Percentiles rank a stretch among this genome's conserved stretches.
These are phyloP conservation scores for Deinandra increscens DNA, from an alignment of 129 eudicot species.

Conservation along the genomic window DNA sequence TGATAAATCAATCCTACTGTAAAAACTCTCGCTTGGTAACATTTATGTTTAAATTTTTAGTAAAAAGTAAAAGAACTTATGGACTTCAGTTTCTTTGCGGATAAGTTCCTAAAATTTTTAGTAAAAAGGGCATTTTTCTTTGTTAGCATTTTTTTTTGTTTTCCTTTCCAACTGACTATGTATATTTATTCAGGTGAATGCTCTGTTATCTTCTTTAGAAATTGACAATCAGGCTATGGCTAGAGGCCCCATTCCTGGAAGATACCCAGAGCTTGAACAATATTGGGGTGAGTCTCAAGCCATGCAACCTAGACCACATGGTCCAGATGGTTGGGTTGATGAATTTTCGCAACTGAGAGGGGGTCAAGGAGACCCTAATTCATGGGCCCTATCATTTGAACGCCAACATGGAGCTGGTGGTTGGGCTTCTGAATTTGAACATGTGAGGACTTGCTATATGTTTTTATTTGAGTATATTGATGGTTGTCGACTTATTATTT, in stretches of 20 bases:
- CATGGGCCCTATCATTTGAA: constrained; percentile 88
- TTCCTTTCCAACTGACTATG: background rate
- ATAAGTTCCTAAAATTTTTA: background rate
- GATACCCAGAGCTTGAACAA: constrained; percentile 81
- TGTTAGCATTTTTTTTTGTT: background rate
- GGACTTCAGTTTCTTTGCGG: background rate
- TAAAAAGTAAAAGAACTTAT: background rate
- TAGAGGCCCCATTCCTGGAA: constrained; percentile 67
- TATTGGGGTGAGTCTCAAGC: constrained; percentile 92
- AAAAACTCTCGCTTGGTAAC: background rate
- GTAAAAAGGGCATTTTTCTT: background rate
- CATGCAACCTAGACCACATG: constrained; percentile 56
- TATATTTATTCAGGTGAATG: constrained; percentile 67
- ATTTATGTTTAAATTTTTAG: background rate
- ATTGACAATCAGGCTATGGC: constrained; percentile 67
- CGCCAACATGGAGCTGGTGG: constrained; percentile 86
- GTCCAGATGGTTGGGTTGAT: constrained; percentile 75
- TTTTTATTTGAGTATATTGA: background rate
- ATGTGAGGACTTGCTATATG: constrained; percentile 43
- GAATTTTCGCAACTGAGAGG: constrained; percentile 60
- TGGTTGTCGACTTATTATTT: constrained; percentile 5
- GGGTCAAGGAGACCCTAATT: constrained; percentile 58
- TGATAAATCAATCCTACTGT: background rate
- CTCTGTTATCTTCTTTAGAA: constrained; percentile 82
- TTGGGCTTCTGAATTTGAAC: constrained; percentile 98